These are phyloP conservation scores for Fusarium mundagurra DNA, from an alignment of 2,329 filamentous ascomycete genomes.

Conservation along the genomic window DNA sequence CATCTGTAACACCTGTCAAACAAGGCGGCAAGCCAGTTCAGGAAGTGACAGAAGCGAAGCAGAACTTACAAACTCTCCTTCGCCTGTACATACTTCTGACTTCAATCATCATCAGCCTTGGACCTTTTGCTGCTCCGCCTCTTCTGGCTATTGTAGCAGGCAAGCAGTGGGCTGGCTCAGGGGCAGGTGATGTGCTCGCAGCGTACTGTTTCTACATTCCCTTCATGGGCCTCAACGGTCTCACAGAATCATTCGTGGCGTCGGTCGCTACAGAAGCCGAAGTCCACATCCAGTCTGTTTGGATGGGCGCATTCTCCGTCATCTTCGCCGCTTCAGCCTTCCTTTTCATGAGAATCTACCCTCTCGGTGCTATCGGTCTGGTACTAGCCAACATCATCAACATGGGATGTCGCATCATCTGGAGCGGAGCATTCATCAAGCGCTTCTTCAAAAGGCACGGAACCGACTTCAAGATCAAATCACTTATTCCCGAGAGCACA, in stretches of 20 bases:
- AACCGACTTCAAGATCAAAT: constrained; percentile 42
- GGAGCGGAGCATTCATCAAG: constrained; percentile 79
- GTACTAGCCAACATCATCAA: constrained; percentile 91
- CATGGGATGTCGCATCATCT: constrained; percentile 85
- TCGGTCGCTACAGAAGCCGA: constrained; percentile 81
- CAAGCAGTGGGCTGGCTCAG: constrained; percentile 76
- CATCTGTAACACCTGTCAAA: constrained; percentile 41
- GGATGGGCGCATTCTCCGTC: constrained; percentile 85
- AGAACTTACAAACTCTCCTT: constrained; percentile 71
- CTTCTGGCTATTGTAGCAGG: constrained; percentile 82
- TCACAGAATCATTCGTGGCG: constrained; percentile 91
- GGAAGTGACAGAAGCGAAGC: constrained; percentile 53
- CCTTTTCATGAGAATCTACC: constrained; percentile 74
- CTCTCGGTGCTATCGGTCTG: constrained; percentile 79
- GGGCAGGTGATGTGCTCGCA: constrained; percentile 77
- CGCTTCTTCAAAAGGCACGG: constrained; percentile 66
- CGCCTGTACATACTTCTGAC: constrained; percentile 80
- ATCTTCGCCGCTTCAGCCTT: constrained; percentile 81
- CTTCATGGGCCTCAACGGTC: constrained; percentile 88
- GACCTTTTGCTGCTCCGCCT: constrained; percentile 78
- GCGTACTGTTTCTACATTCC: constrained; percentile 94
- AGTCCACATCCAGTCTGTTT: constrained; percentile 79
- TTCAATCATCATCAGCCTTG: constrained; percentile 72
- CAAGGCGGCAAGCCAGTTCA: constrained; percentile 38
- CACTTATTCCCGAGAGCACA: constrained; percentile 44